Evolutionary conservation across 345 rosid genomes (phyloP), one percentile per base, ranked within the genome.

Genomic region (Citrus glauca): DNA sequence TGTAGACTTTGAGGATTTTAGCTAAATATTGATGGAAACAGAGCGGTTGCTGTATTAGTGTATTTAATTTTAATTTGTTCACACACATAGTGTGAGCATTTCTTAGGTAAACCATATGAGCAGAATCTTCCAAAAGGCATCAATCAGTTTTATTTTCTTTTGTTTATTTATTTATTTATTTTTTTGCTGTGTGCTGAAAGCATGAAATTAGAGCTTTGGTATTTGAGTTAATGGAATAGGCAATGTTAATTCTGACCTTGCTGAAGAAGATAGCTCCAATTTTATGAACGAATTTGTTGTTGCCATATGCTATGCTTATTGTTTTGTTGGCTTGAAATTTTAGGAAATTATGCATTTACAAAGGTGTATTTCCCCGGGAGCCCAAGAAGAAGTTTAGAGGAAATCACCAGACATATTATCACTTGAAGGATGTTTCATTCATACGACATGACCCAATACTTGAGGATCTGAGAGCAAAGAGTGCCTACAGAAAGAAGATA

Each of bases 331-430:
- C 33, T 72, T 66, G 37, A 57, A 24, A 20, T 79, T 86, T 30
- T 78, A 96, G 98, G 93, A 90, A 89, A 82, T 73, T 92, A 69
- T 91, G 95, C 82, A 92, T 94, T 78, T 85, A 90, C 53, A 94
- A 91, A 86, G 98, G 98, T 40, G 87, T 94, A 66, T 94, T 93
- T 56, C 99, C 98, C 2, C 85, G 98, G 69, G 98, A 96, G 80
- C 98, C 97, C 0, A 96, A 91, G 88, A 96, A 93, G 91, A 96
- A 96, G 86, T 88, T 96, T 69, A 92, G 86, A 38, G 99, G 99
- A 77, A 94, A 89, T 84, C 94, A 94, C 76, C 98, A 94, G 76
- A 94, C 99, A 24, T 96, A 96, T 77, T 96, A 94, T 81, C 99
- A 96, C 84, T 86, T 89, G 38, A 96, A 94, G 88, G 99, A 96